A percentile compares a stretch with the other conserved stretches of the same genome.
phyloP scores from a whole-genome alignment of 495 filamentous ascomycete species.

The Penicillium canescens region DNA sequence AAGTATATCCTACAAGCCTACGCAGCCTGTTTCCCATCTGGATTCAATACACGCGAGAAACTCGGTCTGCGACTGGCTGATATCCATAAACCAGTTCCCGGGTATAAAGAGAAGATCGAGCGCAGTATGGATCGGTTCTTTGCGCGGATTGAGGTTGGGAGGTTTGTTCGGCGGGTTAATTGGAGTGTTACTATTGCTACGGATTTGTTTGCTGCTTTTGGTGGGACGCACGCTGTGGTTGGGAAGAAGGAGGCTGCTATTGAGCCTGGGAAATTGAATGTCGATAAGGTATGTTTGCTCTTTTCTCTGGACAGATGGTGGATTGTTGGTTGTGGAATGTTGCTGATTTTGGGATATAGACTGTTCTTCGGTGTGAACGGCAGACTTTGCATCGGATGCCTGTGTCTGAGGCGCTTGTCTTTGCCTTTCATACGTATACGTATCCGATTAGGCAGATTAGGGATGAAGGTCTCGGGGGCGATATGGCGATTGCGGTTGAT shows the following conservation, averaged over 20 bases:
- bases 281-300: constrained; percentile 44
- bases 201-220: constrained; percentile 55
- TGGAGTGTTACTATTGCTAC: constrained; percentile 65
- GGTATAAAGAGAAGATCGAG: constrained; percentile 68
- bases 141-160: constrained; percentile 38
- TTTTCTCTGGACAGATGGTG: not conserved
- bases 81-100: constrained; percentile 71
- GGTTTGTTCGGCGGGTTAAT: constrained; percentile 44
- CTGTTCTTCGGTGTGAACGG: constrained; percentile 66
- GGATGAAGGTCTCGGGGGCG: constrained; percentile 63
- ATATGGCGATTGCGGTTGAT: constrained; percentile 70
- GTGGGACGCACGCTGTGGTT: constrained; percentile 36
- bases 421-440: constrained; percentile 79
- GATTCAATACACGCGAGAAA: constrained; percentile 67
- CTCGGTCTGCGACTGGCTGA: constrained; percentile 60
- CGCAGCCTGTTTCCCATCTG: constrained; percentile 69
- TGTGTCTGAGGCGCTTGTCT: constrained; percentile 63
- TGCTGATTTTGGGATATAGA: constrained; percentile 32
- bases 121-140: constrained; percentile 81
- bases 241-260: constrained; percentile 46
- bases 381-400: constrained; percentile 78
- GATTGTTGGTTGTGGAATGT: not conserved
- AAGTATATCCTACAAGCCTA: constrained; percentile 67
- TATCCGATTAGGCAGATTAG: constrained; percentile 69
- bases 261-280: constrained; percentile 42